These are phyloP conservation scores for Hibiscus mutabilis DNA, from an alignment of 345 rosid species.

Conservation along the genomic window DNA sequence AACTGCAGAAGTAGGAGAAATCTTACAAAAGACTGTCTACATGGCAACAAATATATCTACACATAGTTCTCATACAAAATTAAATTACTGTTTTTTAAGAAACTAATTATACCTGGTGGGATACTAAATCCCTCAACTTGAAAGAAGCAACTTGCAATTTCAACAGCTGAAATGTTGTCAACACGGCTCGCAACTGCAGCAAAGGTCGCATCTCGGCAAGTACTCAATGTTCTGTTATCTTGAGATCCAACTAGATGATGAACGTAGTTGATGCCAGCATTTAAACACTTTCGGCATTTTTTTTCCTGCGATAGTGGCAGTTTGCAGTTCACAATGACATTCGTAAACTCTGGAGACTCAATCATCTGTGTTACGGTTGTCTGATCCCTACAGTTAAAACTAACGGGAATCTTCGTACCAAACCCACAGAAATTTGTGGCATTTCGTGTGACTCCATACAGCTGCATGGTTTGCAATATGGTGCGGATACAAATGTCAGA, in stretches of 20 bases:
- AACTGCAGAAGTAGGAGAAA: not conserved
- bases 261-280: conserved; percentile 65
- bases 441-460: conserved; percentile 70
- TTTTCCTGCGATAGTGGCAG: conserved; percentile 46
- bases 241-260: conserved; percentile 48
- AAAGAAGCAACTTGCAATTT: conserved; percentile 81
- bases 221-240: conserved; percentile 59
- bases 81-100: not conserved
- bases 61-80: not conserved
- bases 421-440: conserved; percentile 76
- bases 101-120: conserved; percentile 38
- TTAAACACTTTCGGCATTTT: conserved; percentile 65
- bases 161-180: conserved; percentile 49
- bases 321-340: conserved; percentile 57
- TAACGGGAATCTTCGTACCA: conserved; percentile 78
- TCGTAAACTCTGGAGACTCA: conserved; percentile 52
- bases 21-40: not conserved
- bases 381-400: conserved; percentile 63
- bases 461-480: conserved; percentile 60
- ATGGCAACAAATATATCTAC: not conserved
- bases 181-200: conserved; percentile 74
- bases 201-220: conserved; percentile 87
- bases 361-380: conserved; percentile 74
- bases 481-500: conserved; percentile 47
- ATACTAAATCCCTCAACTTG: conserved; percentile 56